These are phyloP conservation scores for Eucalyptus caleyi DNA, from an alignment of 345 rosid genomes.

Conservation along the genomic window DNA sequence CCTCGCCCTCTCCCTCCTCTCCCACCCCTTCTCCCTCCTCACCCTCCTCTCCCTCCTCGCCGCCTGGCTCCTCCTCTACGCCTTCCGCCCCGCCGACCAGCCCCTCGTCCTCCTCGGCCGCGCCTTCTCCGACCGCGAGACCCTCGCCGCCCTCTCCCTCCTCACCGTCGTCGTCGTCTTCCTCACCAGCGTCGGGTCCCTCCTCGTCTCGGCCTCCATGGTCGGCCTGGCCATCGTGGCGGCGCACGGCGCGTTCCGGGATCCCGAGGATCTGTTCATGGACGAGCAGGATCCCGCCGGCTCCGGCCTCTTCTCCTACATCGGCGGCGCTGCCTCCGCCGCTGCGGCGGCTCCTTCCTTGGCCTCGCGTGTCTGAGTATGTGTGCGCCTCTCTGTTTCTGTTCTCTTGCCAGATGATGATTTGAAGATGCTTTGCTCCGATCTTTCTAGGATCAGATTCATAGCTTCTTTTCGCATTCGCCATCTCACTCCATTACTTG, in stretches of 20 bases:
- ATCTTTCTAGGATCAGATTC: neutral
- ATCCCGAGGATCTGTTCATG: constrained; percentile 6
- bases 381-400: neutral
- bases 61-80: constrained; percentile 8
- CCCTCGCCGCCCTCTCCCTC: constrained; percentile 1
- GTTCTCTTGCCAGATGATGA: neutral
- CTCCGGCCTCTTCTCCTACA: constrained; percentile 2
- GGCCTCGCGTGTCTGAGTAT: neutral
- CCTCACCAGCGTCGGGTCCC: constrained; percentile 6
- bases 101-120: constrained; percentile 3
- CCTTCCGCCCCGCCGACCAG: constrained; percentile 3
- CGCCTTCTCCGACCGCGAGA: constrained; percentile 6
- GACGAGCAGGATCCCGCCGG: constrained; percentile 3
- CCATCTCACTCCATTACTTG: neutral
- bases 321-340: neutral
- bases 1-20: constrained; percentile 2
- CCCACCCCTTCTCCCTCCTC: constrained; percentile 8
- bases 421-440: neutral
- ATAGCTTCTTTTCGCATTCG: neutral
- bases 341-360: neutral
- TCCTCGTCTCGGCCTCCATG: constrained; percentile 3
- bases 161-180: constrained; percentile 2
- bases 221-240: neutral
- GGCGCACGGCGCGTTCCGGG: constrained; percentile 4
- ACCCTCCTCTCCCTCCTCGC: constrained; percentile 1